Base-by-base conservation (phyloP, 2,329 filamentous ascomycete species). In the Leptographium wingfieldii region DNA sequence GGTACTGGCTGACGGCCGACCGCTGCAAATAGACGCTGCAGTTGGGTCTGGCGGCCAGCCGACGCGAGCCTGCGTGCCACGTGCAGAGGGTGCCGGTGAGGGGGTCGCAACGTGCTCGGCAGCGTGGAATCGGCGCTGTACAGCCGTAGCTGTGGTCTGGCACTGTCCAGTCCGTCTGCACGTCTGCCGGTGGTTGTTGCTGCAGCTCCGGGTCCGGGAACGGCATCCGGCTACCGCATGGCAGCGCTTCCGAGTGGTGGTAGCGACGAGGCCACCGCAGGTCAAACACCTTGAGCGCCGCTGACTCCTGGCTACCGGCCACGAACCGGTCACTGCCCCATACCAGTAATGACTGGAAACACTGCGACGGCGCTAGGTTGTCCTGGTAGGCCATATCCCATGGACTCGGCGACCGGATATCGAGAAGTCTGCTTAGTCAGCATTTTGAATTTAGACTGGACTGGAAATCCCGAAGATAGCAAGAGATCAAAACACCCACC, bases 251-350 rank as follows among this genome's bases (percentile, higher is more conserved):
- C 3, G 77, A 77, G 68, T 82, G 75, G 59, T 75, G 69, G 63
- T 82, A 82, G 3, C 69, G 63, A 63, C 69, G 76, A 0, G 74
- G 68, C 69, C 76, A 78, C 12, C 80, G 78, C 59, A 80, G 79
- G 70, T 83, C 80, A 61, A 82, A 82, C 38, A 81, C 67, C 58
- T 78, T 77, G 59, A 83, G 62, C 11, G 72, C 70, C 0, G 74
- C 69, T 4, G 71, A 70, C 19, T 70, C 69, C 43, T 74, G 75
- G 64, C 74, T 77, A 3, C 79, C 80, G 0, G 74, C 74, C 4
- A 82, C 66, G 61, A 83, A 83, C 14, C 77, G 73, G 56, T 81
- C 76, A 1, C 72, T 71, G 43, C 78, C 79, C 59, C 77, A 78
- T 1, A 77, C 72, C 3, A 81, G 69, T 1, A 83, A 70, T 0